Conservation (phyloP, 2,329 filamentous ascomycete genomes). For the Oidium heveae region DNA sequence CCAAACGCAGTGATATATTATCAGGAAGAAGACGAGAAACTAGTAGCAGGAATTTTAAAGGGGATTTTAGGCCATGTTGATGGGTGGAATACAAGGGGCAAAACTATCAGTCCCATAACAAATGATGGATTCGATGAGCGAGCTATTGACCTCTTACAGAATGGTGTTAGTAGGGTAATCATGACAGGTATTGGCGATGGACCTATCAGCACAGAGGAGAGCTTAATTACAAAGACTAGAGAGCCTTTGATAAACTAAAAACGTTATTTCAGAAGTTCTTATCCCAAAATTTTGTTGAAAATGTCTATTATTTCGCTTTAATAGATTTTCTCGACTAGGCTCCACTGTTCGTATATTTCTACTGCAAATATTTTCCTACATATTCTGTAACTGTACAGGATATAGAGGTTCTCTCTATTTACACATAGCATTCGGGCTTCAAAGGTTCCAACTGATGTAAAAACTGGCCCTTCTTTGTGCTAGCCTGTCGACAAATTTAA, state of each 20-base stretch:
- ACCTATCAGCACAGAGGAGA: constrained; percentile 54
- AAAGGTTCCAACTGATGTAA: no score
- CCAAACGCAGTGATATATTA: constrained; percentile 97
- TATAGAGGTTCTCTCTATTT: no score
- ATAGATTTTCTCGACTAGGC: no score
- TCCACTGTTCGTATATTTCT: no score
- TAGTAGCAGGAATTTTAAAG: constrained; percentile 59
- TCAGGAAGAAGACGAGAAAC: constrained; percentile 47
- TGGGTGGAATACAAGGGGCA: constrained; percentile 42
- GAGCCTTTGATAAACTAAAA: constrained; percentile 9
- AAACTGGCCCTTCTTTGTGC: no score
- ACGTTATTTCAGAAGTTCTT: no score
- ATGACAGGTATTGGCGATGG: constrained; percentile 80
- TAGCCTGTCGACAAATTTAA: no score
- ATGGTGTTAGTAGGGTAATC: constrained; percentile 72
- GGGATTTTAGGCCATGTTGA: constrained; percentile 33
- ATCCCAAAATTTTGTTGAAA: no score
- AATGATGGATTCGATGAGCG: constrained; percentile 36
- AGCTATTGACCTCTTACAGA: constrained; percentile 39
- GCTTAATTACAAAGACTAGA: constrained; percentile 47
- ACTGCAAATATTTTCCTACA: no score
- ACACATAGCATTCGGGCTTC: no score
- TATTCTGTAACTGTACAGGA: no score
- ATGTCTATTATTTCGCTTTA: no score
- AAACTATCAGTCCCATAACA: constrained; percentile 17